phyloP scores from a whole-genome alignment of 2,329 filamentous ascomycete genomes.

The Xylariomycetidae sp. region DNA sequence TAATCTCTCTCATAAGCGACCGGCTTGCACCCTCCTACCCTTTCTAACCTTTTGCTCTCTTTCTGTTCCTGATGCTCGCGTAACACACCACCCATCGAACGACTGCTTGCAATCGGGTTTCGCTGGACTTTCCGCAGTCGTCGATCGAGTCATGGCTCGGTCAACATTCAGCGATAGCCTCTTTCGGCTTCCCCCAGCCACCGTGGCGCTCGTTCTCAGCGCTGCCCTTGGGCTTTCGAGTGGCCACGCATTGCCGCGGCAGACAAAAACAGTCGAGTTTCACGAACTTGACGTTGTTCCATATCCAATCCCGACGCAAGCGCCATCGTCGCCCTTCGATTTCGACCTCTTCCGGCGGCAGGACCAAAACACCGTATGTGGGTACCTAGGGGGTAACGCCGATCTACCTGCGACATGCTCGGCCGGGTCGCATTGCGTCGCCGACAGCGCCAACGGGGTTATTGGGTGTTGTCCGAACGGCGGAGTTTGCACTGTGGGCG shows the following conservation, averaged over 20 bases:
- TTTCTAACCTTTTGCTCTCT: conserved; percentile 10
- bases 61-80: conserved; percentile 11
- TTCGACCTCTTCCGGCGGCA: conserved; percentile 34
- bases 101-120: no score
- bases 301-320: conserved; percentile 35
- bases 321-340: conserved; percentile 30
- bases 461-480: conserved; percentile 52
- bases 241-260: conserved; percentile 35
- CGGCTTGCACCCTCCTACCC: conserved; percentile 12
- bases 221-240: conserved; percentile 26
- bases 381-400: conserved; percentile 48
- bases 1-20: no score
- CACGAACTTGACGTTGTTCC: conserved; percentile 33
- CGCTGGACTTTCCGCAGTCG: no score
- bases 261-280: conserved; percentile 32
- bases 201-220: conserved; percentile 29
- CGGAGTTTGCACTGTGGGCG: conserved; percentile 44
- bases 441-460: conserved; percentile 42
- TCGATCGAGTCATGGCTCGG: conserved; percentile 23
- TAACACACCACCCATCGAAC: no score
- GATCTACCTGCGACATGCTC: conserved; percentile 50
- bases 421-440: conserved; percentile 52
- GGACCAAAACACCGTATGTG: conserved; percentile 51
- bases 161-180: conserved; percentile 26
- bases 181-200: conserved; percentile 30